Base-by-base conservation (phyloP, 805 yeast genomes). In the Zygotorulaspora florentina region DNA sequence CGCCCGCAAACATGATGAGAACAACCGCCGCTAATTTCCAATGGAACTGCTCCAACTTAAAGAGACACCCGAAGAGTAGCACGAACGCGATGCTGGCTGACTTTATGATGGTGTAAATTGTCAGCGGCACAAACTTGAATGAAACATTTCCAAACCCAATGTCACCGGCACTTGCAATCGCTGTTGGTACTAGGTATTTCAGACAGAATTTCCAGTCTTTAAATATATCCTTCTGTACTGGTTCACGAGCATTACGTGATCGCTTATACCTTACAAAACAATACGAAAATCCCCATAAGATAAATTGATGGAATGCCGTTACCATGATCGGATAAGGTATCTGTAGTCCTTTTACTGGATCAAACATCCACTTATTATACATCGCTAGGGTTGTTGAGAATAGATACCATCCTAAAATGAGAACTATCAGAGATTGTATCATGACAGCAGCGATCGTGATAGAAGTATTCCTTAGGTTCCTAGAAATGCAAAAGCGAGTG, bases 351-450 rank as follows among this genome's bases (percentile, higher is more conserved):
- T 76, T 73, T 5, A 66, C 62, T 0, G 68, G 67, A 33, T 91
- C 90, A 69, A 91, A 93, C 97, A 91, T 91, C 97, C 97, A 89
- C 69, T 90, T 90, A 72, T 93, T 93, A 69, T 91, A 93, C 26
- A 87, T 65, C 8, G 90, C 82, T 15, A 86, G 78, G 13, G 85
- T 67, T 46, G 85, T 69, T 6, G 90, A 82, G 48, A 83, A 83
- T 13, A 74, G 47, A 55, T 84, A 86, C 95, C 93, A 86, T 4
- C 86, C 85, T 7, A 62, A 26, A 2, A 66, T 65, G 37, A 54
- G 47, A 6, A 48, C 15, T 18, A 48, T 18, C 27, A 50, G 41
- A 26, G 48, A 42, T 30, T 40, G 45, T 41, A 39, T 47, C 47
- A 47, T 43, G 34, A 23, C 15, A 12, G 23, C 20, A 45, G 44